Percentiles rank a stretch among this genome's conserved stretches.
phyloP scores from a whole-genome alignment of 306 rosid species.

The Coriaria nepalensis region DNA sequence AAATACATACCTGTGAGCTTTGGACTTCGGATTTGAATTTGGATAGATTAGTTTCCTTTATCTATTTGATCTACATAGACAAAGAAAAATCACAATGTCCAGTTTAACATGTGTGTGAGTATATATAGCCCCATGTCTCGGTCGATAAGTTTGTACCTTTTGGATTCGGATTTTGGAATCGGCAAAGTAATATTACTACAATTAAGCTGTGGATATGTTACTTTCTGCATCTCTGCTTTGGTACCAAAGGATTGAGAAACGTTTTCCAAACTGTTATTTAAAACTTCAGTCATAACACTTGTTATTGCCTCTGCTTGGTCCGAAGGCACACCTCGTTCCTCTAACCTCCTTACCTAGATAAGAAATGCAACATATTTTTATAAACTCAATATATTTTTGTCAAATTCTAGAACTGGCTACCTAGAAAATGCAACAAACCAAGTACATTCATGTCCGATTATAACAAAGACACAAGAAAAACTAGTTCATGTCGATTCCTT shows the following conservation, averaged over 20 bases:
- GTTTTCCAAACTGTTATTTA: constrained; percentile 79
- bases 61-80: constrained; percentile 44
- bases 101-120: too few species aligned
- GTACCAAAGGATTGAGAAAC: constrained; percentile 67
- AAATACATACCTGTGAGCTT: constrained; percentile 86
- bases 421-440: not conserved
- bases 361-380: not conserved
- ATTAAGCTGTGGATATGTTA: constrained; percentile 9
- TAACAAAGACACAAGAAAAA: not conserved
- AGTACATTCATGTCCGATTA: not conserved
- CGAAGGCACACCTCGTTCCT: constrained; percentile 73
- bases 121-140: too few species aligned
- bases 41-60: constrained; percentile 67
- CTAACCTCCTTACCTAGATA: constrained; percentile 68
- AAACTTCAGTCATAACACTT: constrained; percentile 70
- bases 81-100: constrained; percentile 2
- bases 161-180: too few species aligned
- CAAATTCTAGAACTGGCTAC: not conserved
- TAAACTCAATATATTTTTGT: too few species aligned
- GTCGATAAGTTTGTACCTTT: too few species aligned
- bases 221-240: constrained; percentile 81
- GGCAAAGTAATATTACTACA: too few species aligned
- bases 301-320: constrained; percentile 92
- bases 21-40: constrained; percentile 89
- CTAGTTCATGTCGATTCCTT: not conserved